Conservation (phyloP, 331 rosid species). For the Ulmus americana region DNA sequence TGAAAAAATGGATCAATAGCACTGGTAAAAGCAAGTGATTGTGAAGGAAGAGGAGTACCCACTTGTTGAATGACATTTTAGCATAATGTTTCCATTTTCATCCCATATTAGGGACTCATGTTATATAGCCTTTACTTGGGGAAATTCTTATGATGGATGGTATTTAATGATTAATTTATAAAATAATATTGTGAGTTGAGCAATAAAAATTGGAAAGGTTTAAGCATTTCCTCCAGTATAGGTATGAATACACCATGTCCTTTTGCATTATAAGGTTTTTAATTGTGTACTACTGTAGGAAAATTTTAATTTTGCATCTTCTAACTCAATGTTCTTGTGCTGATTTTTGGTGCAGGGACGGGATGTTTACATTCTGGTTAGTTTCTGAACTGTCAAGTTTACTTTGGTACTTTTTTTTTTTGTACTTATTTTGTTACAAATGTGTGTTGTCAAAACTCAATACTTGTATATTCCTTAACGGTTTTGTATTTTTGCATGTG, state of each 20-base stretch:
- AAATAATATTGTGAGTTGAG: background rate
- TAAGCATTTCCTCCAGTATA: background rate
- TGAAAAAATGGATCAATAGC: background rate
- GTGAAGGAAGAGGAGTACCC: background rate
- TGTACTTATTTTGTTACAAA: background rate
- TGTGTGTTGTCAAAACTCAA: too few relatives aligned
- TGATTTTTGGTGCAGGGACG: slow-evolving; percentile 63
- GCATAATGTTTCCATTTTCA: background rate
- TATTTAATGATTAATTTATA: background rate
- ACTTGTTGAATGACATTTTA: background rate
- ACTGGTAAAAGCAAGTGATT: background rate
- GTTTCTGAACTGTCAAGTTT: slow-evolving; percentile 20
- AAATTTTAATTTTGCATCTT: background rate
- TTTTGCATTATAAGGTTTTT: too few relatives aligned
- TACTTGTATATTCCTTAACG: too few relatives aligned
- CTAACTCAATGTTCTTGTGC: slow-evolving; percentile 11
- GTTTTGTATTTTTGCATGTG: too few relatives aligned
- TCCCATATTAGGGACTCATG: too few relatives aligned
- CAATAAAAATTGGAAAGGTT: background rate
- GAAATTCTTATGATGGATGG: background rate
- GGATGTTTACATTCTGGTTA: slow-evolving; percentile 88
- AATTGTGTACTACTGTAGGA: background rate
- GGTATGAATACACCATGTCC: too few relatives aligned
- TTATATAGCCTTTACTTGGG: background rate
- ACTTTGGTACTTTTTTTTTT: background rate